Evolutionary conservation across 805 yeast species (phyloP), one percentile per base, ranked within the genome.

Genomic region (Lachancea sp.): DNA sequence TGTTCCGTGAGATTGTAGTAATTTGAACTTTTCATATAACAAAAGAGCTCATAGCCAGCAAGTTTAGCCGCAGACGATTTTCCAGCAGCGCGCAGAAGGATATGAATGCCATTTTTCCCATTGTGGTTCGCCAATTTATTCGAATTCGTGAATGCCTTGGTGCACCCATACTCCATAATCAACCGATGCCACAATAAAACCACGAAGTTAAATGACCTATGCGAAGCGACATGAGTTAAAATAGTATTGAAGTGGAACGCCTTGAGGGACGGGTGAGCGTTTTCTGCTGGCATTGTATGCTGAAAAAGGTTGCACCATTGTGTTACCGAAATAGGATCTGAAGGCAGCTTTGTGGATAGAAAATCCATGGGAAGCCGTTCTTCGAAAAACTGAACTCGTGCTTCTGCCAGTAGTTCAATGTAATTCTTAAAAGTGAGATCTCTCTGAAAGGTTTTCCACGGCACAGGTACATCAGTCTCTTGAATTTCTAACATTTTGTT

Each of bases 331-430:
- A 46, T 42, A 2, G 42, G 42, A 4, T 47, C 44, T 3, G 40
- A n/a, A 11, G 53, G 43, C 15, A 53, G 49, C 37, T 49, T 53
- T 10, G 35, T 43, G n/a, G 47, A 52, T 10, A 48, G 36, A 45
- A 47, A 49, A 39, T 51, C 53, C 45, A 49, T 20, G 15, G 47
- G 44, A 15, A 41, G 42, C 30, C 30, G 29, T 16, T 51, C 49
- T 1, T 44, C 26, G 20, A 49, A 53, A 27, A 51, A 25, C 27
- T 53, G 45, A 19, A 51, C 42, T n/a, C 45, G 33, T 10, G 40
- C 19, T 22, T 42, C 42, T 10, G 37, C 37, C 20, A 53, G 16
- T 37, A 38, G 37, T 7, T 27, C 20, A 15, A 47, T 47, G 36
- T 46, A 49, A 20, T 47, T 47, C n/a, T 20, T 35, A 49, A 50